Evolutionary conservation across 2,329 filamentous ascomycete species (phyloP), one percentile per base, ranked within the genome.

Genomic region (Aspergillus niger): DNA sequence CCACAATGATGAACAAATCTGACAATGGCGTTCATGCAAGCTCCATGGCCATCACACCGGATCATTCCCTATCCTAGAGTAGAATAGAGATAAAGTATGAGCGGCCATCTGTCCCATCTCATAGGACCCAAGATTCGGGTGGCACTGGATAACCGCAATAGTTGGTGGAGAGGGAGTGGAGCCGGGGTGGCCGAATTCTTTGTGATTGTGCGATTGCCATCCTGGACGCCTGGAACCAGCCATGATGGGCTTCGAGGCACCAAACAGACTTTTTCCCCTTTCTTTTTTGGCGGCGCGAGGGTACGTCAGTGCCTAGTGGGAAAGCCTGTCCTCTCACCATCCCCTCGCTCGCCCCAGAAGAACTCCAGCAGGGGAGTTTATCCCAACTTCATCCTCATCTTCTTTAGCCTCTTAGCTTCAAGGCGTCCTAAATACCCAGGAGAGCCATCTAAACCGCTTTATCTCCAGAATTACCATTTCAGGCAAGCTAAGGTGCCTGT

Each of bases 111-210:
- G 22, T 30, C 11, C 24, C 8, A 44, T 20, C 24, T 6, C 24
- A 44, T 30, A 55, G 38, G 38, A 55, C 52, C 24, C 20, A 15
- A 20, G 28, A 26, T 41, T 15, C 26, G 39, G 24, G 43, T 28
- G 41, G 52, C 52, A 20, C 53, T 47, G 53, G 30, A 28, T 15
- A 28, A 28, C n/a, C 26, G 5, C n/a, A 47, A 55, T 55, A 55
- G 53, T 55, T 39, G 36, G 53, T 55, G 53, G 53, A 43, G 53
- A 55, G 26, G 32, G 22, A 26, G 52, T 55, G 52, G 52, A 55
- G 52, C 20, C 32, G 36, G 17, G 15, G 32, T 43, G 24, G 36
- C 22, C 36, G 15, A 24, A 41, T 41, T 43, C 52, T 38, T 20
- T 44, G 41, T 44, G 41, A 50, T 50, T 50, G 47, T 30, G 47